These are phyloP conservation scores for Candida ipomoeae DNA, from an alignment of 805 yeast genomes.

Conservation along the genomic window DNA sequence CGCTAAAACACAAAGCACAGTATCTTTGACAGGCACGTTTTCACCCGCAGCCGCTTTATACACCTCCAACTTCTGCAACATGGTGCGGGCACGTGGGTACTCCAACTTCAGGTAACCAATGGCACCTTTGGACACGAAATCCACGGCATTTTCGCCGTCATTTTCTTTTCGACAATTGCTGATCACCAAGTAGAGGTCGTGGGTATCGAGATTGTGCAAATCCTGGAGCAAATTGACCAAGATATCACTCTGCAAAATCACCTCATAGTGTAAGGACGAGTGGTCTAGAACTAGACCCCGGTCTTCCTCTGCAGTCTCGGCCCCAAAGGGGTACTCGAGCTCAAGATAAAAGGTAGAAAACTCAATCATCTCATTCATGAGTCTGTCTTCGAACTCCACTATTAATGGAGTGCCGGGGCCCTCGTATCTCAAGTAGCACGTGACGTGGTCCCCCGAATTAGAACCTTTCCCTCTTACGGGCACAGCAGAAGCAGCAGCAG, in stretches of 20 bases:
- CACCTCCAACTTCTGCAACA: slow-evolving; percentile 57
- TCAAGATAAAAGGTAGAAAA: slow-evolving; percentile 37
- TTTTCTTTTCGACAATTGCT: slow-evolving; percentile 17
- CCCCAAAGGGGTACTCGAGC: slow-evolving; percentile 22
- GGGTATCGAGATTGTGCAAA: slow-evolving; percentile 32
- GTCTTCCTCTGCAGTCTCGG: slow-evolving; percentile 1
- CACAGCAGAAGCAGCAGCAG: slow-evolving; percentile 25
- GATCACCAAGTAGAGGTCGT: slow-evolving; percentile 29
- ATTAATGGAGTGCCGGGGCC: slow-evolving; percentile 39
- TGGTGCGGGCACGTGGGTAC: slow-evolving; percentile 59
- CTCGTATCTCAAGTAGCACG: slow-evolving; percentile 34
- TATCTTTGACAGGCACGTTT: slow-evolving; percentile 16
- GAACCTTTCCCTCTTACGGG: slow-evolving; percentile 1
- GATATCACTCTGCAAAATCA: slow-evolving; percentile 38
- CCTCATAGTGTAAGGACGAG: slow-evolving; percentile 28
- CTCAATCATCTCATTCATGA: slow-evolving; percentile 40
- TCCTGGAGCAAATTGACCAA: slow-evolving; percentile 35
- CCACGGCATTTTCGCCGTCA: slow-evolving; percentile 31
- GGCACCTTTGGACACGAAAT: slow-evolving; percentile 66
- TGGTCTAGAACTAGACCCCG: slow-evolving; percentile 25
- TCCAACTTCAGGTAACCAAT: slow-evolving; percentile 65
- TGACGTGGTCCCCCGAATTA: slow-evolving; percentile 18
- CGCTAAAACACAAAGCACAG: slow-evolving; percentile 28
- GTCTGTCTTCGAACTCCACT: slow-evolving; percentile 39
- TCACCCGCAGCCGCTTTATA: slow-evolving; percentile 18